Evolutionary conservation across 1,284 basidiomycete genomes (phyloP), one percentile per base, ranked within the genome.

Genomic region (Hypsizygus ulmarius): DNA sequence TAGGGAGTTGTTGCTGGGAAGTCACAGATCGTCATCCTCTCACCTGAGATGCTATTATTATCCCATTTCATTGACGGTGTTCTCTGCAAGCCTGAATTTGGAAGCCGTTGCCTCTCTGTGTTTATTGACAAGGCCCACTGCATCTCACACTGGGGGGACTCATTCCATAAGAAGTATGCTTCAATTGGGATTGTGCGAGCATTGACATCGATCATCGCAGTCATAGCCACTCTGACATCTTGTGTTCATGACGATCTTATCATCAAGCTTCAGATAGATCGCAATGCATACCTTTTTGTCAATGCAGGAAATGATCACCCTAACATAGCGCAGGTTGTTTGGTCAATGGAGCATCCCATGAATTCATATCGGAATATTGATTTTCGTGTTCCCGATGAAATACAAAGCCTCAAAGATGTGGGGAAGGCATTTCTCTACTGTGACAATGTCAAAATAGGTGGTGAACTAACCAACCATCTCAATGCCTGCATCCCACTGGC

Each of bases 91-190:
- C 14, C 56, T 0, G 52, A 48, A 19, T 66, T 74, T 44, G 42
- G 40, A 2, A 14, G 44, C 30, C 36, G 1, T 33, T 56, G 67
- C 7, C 47, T 71, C 0, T 64, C 66, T 0, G 55, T 74, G 0
- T 47, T 73, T 9, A 51, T 72, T 16, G 70, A 73, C 39, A 68
- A 73, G 43, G 70, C 71, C 0, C 71, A 73, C 47, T 62, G 64
- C 40, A 55, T 73, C 0, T 69, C 69, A 0, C 68, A 70, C 47
- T 75, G 72, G 73, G 71, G 70, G 0, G 49, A 54, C 1, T 55
- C 61, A 2, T 74, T 74, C 47, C 62, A 66, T 32, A 74, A 74
- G 60, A 63, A 67, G 34, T 75, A 73, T 32, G 60, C 53, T 0
- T 43, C 51, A 0, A 50, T 75, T 3, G 70, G 70, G 0, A 64